Percentiles rank a stretch among this genome's conserved stretches.
Evolutionary conservation across 1,139 yeast species (phyloP).

Genomic region (Pneumocystis carinii): DNA sequence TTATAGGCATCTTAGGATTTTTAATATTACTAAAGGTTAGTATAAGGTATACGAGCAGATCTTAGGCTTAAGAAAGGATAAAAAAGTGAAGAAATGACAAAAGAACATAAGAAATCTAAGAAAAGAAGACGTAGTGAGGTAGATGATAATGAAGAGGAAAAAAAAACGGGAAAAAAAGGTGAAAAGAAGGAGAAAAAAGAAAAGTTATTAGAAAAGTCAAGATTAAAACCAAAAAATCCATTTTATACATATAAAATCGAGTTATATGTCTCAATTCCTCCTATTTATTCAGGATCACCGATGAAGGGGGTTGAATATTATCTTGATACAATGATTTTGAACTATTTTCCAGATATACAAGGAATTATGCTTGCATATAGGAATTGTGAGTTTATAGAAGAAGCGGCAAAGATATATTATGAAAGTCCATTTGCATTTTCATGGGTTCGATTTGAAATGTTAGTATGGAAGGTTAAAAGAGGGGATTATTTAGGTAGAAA

Average conservation of each 20-base stretch:
- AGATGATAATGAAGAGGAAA: neutral
- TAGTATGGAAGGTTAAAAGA: constrained; percentile 76
- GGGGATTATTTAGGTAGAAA: constrained; percentile 40
- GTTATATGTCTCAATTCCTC: constrained; percentile 9
- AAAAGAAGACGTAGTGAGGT: neutral
- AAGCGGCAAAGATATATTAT: constrained; percentile 52
- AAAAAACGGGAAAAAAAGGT: neutral
- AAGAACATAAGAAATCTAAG: constrained; percentile 2
- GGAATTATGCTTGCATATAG: constrained; percentile 78
- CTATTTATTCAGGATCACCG: constrained; percentile 7
- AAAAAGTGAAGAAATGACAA: constrained; percentile 4
- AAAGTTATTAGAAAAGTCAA: neutral
- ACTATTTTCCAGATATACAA: constrained; percentile 51
- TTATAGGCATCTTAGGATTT: too few relatives aligned
- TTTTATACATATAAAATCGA: neutral
- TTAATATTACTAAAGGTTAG: too few relatives aligned
- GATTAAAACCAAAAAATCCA: neutral
- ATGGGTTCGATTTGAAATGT: constrained; percentile 74
- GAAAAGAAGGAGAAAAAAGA: neutral
- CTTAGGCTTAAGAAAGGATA: neutral
- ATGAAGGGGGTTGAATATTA: constrained; percentile 32
- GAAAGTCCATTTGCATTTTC: constrained; percentile 79
- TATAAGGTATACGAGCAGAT: too few relatives aligned
- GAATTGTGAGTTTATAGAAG: constrained; percentile 24
- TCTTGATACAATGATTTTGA: constrained; percentile 77